phyloP scores from a whole-genome alignment of 2,329 filamentous ascomycete genomes.

The Phyllosticta paracitricarpa region DNA sequence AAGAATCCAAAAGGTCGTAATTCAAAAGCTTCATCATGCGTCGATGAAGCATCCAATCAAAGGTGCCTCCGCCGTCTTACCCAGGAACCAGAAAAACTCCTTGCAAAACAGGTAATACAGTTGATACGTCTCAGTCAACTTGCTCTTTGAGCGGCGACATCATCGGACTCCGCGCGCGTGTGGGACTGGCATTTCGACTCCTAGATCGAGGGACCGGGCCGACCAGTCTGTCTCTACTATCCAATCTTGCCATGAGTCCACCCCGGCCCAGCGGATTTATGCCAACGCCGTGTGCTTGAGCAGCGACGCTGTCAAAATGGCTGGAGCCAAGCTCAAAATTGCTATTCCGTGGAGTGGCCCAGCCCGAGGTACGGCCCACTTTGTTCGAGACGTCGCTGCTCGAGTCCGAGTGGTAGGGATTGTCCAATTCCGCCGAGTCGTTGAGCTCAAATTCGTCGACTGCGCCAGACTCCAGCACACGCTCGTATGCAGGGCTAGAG shows the following conservation, averaged over 20 bases:
- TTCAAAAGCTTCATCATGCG: not conserved
- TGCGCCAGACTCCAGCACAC: slow-evolving; percentile 63
- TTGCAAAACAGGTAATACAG: not conserved
- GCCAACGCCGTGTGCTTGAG: slow-evolving; percentile 24
- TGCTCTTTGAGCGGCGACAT: slow-evolving; percentile 26
- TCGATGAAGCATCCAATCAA: not conserved
- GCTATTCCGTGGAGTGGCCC: slow-evolving; percentile 53
- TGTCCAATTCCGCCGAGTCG: slow-evolving; percentile 50
- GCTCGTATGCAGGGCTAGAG: slow-evolving; percentile 56
- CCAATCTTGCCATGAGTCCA: slow-evolving; percentile 70
- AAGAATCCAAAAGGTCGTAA: not conserved
- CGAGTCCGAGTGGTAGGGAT: slow-evolving; percentile 10
- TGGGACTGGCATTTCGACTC: slow-evolving; percentile 39
- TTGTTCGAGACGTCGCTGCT: slow-evolving; percentile 51
- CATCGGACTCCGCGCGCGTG: slow-evolving; percentile 31
- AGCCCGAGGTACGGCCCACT: slow-evolving; percentile 53
- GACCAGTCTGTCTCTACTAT: slow-evolving; percentile 71
- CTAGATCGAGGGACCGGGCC: slow-evolving; percentile 45
- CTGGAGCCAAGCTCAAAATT: slow-evolving; percentile 11
- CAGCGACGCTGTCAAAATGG: slow-evolving; percentile 18
- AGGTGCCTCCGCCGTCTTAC: not conserved
- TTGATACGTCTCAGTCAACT: slow-evolving; percentile 18
- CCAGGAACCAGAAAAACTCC: not conserved
- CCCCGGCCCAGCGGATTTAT: slow-evolving; percentile 43
- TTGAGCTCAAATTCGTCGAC: slow-evolving; percentile 67